Base-by-base conservation (phyloP, 441 rosid genomes). In the Daphne laureola region DNA sequence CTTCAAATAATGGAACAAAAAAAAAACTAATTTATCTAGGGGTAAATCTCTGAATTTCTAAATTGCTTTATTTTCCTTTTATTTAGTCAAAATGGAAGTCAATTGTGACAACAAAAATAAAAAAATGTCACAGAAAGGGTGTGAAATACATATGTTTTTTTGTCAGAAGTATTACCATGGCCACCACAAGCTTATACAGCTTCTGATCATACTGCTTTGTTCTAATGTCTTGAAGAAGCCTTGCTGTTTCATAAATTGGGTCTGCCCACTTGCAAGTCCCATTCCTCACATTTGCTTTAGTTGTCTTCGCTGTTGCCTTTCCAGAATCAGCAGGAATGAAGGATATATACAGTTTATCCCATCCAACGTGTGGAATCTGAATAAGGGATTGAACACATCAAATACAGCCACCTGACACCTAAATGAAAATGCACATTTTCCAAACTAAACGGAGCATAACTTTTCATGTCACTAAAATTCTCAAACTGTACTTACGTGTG, bases 201-300 rank as follows among this genome's bases (percentile, higher is more conserved):
- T 94, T 94, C 64, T 86, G 90, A 61, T 94, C 96, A 16, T 67
- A 94, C 52, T 76, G 87, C 69, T 80, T 94, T 58, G 88, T 90
- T 76, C 75, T 82, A 50, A 73, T 67, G 66, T 94, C 96, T 70
- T 82, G 98, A 57, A 94, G 94, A 67, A 94, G 94, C 69, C 96
- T 79, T 12, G 99, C 90, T 44, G 96, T 84, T 74, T 94, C 99
- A 54, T 94, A 94, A 70, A 94, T 87, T 5, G 99, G 98, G 86
- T 94, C 99, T 15, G 72, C 94, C 99, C 99, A 94, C 67, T 94
- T 94, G 80, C 99, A 94, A 45, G 87, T 78, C 68, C 98, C 95
- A 55, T 90, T 94, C 74, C 99, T 86, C 52, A 94, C 98, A 81
- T 75, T 87, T 54, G 96, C 95, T 75, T 94, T 94, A 26, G 91